Percentiles rank a stretch among this genome's conserved stretches.
Evolutionary conservation across 1,284 basidiomycete species (phyloP).

Genomic region (Austroboletus niveus): DNA sequence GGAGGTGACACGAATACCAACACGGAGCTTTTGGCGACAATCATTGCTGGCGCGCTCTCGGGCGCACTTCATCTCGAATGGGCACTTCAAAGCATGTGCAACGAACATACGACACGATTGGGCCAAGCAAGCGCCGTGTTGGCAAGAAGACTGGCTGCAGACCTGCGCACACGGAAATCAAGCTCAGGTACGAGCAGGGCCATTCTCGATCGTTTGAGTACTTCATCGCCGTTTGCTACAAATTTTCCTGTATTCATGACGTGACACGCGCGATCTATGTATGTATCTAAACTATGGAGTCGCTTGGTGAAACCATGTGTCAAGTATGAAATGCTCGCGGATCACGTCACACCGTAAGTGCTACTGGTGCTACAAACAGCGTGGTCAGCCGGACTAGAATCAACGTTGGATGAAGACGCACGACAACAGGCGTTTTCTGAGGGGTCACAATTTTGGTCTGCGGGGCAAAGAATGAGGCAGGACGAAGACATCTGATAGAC

Average conservation of each 20-base stretch:
- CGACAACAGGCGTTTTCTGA: constrained; percentile 77
- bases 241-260: constrained; percentile 69
- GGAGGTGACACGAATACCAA: constrained; percentile 51
- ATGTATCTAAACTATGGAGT: constrained; percentile 2
- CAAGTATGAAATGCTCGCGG: not conserved
- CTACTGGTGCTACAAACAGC: constrained; percentile 43
- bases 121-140: constrained; percentile 62
- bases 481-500: constrained; percentile 28
- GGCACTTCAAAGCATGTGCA: constrained; percentile 53
- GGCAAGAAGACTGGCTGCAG: constrained; percentile 58
- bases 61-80: constrained; percentile 67
- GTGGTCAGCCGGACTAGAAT: constrained; percentile 2
- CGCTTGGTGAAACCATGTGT: not conserved
- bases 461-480: constrained; percentile 54
- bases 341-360: constrained; percentile 40
- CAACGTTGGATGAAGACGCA: constrained; percentile 40
- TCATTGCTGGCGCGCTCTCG: constrained; percentile 63
- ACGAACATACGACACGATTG: constrained; percentile 47
- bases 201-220: constrained; percentile 56
- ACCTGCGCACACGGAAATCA: constrained; percentile 51
- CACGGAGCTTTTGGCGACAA: constrained; percentile 58
- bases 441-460: constrained; percentile 65
- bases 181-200: constrained; percentile 47
- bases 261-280: constrained; percentile 5
- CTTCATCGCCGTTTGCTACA: constrained; percentile 62